phyloP scores from a whole-genome alignment of 345 rosid species.

The Eucalyptus grandis region DNA sequence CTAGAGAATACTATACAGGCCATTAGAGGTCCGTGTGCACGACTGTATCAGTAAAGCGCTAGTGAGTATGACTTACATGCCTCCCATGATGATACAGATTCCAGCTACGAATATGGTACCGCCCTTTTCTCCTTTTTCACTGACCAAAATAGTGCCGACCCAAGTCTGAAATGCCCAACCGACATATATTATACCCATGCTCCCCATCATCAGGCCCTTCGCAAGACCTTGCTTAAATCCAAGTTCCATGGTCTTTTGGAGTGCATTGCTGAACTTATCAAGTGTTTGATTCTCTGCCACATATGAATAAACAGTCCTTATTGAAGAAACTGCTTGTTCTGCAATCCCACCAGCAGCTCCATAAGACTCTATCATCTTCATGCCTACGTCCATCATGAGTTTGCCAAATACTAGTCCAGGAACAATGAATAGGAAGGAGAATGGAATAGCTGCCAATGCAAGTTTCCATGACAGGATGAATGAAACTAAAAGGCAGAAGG shows the following conservation, averaged over 20 bases:
- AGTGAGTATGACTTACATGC: slow-evolving; percentile 26
- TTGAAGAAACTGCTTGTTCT: slow-evolving; percentile 60
- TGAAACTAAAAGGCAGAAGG: slow-evolving; percentile 39
- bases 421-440: slow-evolving; percentile 34
- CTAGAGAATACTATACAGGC: background rate
- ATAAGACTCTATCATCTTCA: slow-evolving; percentile 53
- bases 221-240: slow-evolving; percentile 53
- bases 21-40: background rate
- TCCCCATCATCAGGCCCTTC: slow-evolving; percentile 61
- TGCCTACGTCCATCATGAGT: slow-evolving; percentile 43
- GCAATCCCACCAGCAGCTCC: slow-evolving; percentile 56
- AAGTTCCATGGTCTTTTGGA: slow-evolving; percentile 29
- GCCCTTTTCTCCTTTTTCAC: slow-evolving; percentile 44
- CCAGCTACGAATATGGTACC: slow-evolving; percentile 47
- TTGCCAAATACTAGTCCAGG: slow-evolving; percentile 56
- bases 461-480: slow-evolving; percentile 51
- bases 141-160: slow-evolving; percentile 47
- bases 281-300: slow-evolving; percentile 48
- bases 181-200: slow-evolving; percentile 54
- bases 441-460: slow-evolving; percentile 45
- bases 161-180: slow-evolving; percentile 69
- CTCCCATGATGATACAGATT: slow-evolving; percentile 56
- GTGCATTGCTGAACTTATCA: slow-evolving; percentile 28
- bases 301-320: slow-evolving; percentile 46
- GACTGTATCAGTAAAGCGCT: background rate